phyloP scores from a whole-genome alignment of 495 filamentous ascomycete species.

The Neurospora sp. region DNA sequence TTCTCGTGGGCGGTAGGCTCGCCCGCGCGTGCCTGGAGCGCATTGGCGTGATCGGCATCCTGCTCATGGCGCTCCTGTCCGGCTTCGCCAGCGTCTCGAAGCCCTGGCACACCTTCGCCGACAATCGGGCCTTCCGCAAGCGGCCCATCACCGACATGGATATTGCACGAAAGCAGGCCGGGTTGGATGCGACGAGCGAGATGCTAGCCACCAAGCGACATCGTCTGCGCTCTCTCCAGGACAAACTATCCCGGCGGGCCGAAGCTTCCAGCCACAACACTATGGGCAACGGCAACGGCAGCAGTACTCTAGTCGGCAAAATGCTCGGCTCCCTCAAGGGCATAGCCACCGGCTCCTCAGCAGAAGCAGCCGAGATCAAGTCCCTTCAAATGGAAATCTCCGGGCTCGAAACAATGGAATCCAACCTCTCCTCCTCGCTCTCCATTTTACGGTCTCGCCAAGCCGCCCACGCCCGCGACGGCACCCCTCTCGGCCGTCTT shows the following conservation, averaged over 20 bases:
- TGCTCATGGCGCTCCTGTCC: constrained; percentile 69
- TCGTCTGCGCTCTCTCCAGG: constrained; percentile 54
- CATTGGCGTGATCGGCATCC: constrained; percentile 71
- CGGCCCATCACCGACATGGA: constrained; percentile 58
- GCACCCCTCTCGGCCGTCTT: constrained; percentile 50
- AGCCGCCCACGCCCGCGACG: constrained; percentile 49
- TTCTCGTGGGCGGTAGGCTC: constrained; percentile 40
- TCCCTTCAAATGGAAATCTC: constrained; percentile 61
- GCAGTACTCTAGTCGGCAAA: constrained; percentile 52
- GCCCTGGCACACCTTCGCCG: constrained; percentile 70
- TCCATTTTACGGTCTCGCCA: constrained; percentile 45
- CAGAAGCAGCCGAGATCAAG: constrained; percentile 51
- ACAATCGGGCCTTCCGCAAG: constrained; percentile 29
- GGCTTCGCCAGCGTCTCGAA: constrained; percentile 74
- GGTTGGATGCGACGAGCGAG: constrained; percentile 63
- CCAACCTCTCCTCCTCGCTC: constrained; percentile 51
- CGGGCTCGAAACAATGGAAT: constrained; percentile 68
- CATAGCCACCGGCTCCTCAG: constrained; percentile 46
- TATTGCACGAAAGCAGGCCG: constrained; percentile 59
- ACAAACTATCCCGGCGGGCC: constrained; percentile 42
- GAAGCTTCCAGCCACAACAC: constrained; percentile 1
- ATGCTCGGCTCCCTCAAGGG: constrained; percentile 44
- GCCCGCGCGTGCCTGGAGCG: constrained; percentile 66
- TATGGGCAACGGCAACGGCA: constrained; percentile 35
- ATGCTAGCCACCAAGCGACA: constrained; percentile 61